Evolutionary conservation across 805 yeast species (phyloP), one percentile per base, ranked within the genome.

Genomic region (Vanderwaltozyma verrucispora): DNA sequence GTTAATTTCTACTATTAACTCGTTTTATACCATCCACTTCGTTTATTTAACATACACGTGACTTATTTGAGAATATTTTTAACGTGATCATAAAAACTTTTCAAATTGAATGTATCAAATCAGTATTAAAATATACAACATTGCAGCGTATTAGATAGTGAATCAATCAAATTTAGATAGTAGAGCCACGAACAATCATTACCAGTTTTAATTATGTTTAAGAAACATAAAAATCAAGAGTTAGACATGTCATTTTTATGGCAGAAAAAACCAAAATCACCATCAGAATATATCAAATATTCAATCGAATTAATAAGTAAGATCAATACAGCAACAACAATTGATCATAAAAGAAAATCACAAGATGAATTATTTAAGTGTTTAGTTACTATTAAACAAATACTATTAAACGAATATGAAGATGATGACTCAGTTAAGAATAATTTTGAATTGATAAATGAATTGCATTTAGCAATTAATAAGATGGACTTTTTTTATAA

Each of bases 251-350:
- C 96, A 11, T 89, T 89, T 52, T 67, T 92, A 49, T 89, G 92
- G 70, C 83, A 86, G 47, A 72, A 95, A 53, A 84, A 79, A 53
- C 95, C 94, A 9, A 87, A 86, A 59, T 78, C 95, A 1, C 94
- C 96, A 2, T 73, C 74, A 15, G 98, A 89, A 52, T 71, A 87
- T 41, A 80, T 86, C 3, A 71, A 84, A 34, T 75, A 78, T 6
- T 68, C 87, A 43, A 74, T 74, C 44, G 97, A 89, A 33, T 83
- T 76, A 50, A 68, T 87, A 10, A 30, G 17, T 17, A 34, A 33
- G 18, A 14, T 26, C 4, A 16, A 19, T 17, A 18, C 24, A 16
- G 26, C 28, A 11, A 20, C 58, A 16, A 53, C 60, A 4, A 44
- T 55, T 7, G 55, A 53, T 41, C 60, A 56, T 37, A 54, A 54